phyloP scores from a whole-genome alignment of 805 yeast species.

The Scheffersomyces lignosus region DNA sequence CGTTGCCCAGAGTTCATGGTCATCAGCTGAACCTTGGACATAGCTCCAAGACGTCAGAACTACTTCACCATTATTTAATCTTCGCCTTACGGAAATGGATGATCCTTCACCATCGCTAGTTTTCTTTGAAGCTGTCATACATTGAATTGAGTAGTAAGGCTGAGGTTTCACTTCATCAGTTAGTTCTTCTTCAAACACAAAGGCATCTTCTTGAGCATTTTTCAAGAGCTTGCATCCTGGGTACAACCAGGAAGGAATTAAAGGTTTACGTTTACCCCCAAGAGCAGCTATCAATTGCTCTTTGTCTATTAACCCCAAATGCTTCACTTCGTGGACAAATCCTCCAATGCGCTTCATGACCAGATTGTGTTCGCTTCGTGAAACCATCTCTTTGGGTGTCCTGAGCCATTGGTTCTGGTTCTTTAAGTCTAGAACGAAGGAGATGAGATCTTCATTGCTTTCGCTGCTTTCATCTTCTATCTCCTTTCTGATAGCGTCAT shows the following conservation, averaged over 20 bases:
- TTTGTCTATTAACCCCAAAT: conserved; percentile 40
- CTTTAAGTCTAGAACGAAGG: conserved; percentile 4
- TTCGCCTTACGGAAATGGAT: background rate
- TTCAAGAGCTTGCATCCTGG: conserved; percentile 48
- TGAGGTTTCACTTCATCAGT: conserved; percentile 3
- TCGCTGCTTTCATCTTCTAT: conserved; percentile 1
- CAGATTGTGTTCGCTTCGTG: conserved; percentile 54
- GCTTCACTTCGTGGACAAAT: conserved; percentile 46
- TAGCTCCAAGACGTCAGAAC: conserved; percentile 38
- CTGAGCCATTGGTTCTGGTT: conserved; percentile 35
- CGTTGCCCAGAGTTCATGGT: conserved; percentile 79
- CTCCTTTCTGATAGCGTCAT: conserved; percentile 2
- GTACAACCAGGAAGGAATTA: conserved; percentile 69
- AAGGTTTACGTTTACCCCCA: conserved; percentile 36
- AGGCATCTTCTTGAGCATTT: background rate
- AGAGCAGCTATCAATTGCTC: conserved; percentile 29
- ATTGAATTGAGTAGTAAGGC: conserved; percentile 37
- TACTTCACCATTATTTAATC: background rate
- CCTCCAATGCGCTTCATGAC: conserved; percentile 49
- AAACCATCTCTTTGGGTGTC: conserved; percentile 55
- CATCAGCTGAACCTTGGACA: conserved; percentile 94
- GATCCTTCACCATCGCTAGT: conserved; percentile 6
- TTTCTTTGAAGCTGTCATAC: conserved; percentile 62
- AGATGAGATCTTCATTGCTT: background rate
- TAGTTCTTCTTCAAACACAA: conserved; percentile 1